A percentile compares a stretch with the other conserved stretches of the same genome.
Evolutionary conservation across 139 green algal species (phyloP).

Genomic region (Auxenochlorella protothecoides): DNA sequence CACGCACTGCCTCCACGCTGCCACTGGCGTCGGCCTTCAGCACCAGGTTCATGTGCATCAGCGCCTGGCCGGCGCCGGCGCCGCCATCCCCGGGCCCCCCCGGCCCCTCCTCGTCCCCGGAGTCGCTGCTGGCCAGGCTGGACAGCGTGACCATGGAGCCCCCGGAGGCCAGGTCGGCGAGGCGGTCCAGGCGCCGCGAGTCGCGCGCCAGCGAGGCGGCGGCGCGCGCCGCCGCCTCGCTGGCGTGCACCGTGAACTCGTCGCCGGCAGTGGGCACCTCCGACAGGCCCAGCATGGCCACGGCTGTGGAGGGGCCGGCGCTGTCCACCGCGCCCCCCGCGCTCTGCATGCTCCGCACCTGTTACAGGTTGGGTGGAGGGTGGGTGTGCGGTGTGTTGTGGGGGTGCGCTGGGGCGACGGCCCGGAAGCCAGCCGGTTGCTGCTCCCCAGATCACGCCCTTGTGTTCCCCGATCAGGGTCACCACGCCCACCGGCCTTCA

Average conservation of each 20-base stretch:
- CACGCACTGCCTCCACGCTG: slow-evolving; percentile 81
- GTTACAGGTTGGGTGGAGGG: not conserved
- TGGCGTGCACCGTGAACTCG: slow-evolving; percentile 61
- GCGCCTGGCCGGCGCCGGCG: slow-evolving; percentile 22
- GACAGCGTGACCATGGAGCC: slow-evolving; percentile 79
- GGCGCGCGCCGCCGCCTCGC: slow-evolving; percentile 44
- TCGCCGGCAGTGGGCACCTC: slow-evolving; percentile 79
- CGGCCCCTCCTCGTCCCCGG: slow-evolving; percentile 47
- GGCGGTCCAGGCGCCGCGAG: slow-evolving; percentile 34
- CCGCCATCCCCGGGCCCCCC: too few species aligned
- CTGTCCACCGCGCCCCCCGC: slow-evolving; percentile 36
- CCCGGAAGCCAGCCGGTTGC: too few species aligned
- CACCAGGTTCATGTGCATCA: slow-evolving; percentile 82
- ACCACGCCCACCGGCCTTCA: too few species aligned
- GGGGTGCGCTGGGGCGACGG: too few species aligned
- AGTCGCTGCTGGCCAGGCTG: slow-evolving; percentile 40
- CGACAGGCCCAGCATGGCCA: slow-evolving; percentile 85
- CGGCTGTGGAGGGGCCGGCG: slow-evolving; percentile 74
- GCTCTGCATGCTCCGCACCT: slow-evolving; percentile 61
- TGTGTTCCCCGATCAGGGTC: too few species aligned
- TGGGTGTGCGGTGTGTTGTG: not conserved
- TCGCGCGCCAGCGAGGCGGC: slow-evolving; percentile 20
- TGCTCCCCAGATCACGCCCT: too few species aligned
- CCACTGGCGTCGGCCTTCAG: slow-evolving; percentile 85
- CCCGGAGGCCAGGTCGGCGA: slow-evolving; percentile 42